Conservation (phyloP, 371 early-diverging fungal species). For the Cokeromyces recurvatus region DNA sequence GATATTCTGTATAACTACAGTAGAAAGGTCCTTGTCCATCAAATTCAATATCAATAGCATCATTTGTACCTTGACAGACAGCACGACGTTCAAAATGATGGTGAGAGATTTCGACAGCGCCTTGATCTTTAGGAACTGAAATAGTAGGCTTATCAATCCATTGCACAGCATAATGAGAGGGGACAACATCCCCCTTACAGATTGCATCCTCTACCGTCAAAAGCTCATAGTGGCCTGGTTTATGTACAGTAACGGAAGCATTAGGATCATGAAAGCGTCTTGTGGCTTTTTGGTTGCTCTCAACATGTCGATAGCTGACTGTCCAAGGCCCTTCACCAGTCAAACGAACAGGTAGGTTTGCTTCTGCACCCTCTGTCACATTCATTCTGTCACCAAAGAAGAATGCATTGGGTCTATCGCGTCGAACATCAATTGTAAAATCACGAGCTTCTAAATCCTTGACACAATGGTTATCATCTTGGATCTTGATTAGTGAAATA, state of each 20-base stretch:
- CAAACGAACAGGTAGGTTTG: constrained; percentile 32
- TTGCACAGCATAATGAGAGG: constrained; percentile 25
- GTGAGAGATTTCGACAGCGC: background rate
- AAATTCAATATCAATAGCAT: constrained; percentile 36
- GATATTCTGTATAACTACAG: constrained; percentile 26
- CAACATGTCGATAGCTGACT: constrained; percentile 33
- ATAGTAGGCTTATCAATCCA: constrained; percentile 42
- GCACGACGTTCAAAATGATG: constrained; percentile 28
- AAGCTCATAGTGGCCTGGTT: constrained; percentile 40
- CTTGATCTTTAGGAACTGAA: constrained; percentile 26
- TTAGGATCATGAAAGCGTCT: constrained; percentile 37
- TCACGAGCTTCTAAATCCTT: constrained; percentile 44
- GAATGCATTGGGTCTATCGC: constrained; percentile 43
- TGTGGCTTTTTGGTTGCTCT: constrained; percentile 6
- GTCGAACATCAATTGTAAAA: constrained; percentile 42
- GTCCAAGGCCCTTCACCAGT: constrained; percentile 49
- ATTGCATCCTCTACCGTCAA: constrained; percentile 39
- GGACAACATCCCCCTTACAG: constrained; percentile 40
- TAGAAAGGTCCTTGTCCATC: constrained; percentile 38
- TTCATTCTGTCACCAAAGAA: constrained; percentile 27
- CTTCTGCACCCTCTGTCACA: constrained; percentile 29
- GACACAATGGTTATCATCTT: constrained; percentile 39
- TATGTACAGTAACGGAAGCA: constrained; percentile 26
- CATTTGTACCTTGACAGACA: constrained; percentile 41
- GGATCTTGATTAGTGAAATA: constrained; percentile 39